Evolutionary conservation across 139 green algal genomes (phyloP), one percentile per base, ranked within the genome.

Genomic region (Penium margaritaceum): DNA sequence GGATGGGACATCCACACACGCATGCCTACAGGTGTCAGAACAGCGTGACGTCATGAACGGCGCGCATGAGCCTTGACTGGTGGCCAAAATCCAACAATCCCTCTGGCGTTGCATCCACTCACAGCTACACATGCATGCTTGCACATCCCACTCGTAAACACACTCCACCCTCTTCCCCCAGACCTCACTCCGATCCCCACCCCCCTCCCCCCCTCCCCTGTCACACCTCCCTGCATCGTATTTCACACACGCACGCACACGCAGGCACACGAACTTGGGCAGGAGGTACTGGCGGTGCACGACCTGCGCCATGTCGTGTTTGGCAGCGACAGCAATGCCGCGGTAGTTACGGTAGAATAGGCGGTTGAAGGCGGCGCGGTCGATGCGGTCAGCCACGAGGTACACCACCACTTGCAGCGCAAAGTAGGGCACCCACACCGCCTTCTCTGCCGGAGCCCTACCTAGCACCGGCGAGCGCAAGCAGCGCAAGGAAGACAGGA

Each of bases 401-500:
- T 82, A 84, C 24, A 77, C 12, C 1, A 75, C 30, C 38, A 41
- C 39, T 6, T 77, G 73, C 5, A 63, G 21, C 5, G 63, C 63
- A 41, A 78, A 81, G 17, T 55, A 82, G 33, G 74, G 72, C 30
- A 84, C 27, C 72, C 73, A 84, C 17, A 70, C 37, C 34, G 36
- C 36, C 27, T 36, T 34, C 63, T 38, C n/a, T n/a, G n/a, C n/a
- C n/a, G n/a, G n/a, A n/a, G n/a, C n/a, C n/a, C n/a, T n/a, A n/a
- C n/a, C n/a, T n/a, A n/a, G n/a, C n/a, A n/a, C n/a, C n/a, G n/a
- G n/a, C n/a, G n/a, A n/a, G n/a, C n/a, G n/a, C n/a, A n/a, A n/a
- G n/a, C n/a, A n/a, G n/a, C n/a, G n/a, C n/a, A n/a, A n/a, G n/a
- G n/a, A n/a, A n/a, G n/a, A n/a, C n/a, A n/a, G n/a, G n/a, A n/a